phyloP scores from a whole-genome alignment of 441 rosid species.

The Jatropha multifida region DNA sequence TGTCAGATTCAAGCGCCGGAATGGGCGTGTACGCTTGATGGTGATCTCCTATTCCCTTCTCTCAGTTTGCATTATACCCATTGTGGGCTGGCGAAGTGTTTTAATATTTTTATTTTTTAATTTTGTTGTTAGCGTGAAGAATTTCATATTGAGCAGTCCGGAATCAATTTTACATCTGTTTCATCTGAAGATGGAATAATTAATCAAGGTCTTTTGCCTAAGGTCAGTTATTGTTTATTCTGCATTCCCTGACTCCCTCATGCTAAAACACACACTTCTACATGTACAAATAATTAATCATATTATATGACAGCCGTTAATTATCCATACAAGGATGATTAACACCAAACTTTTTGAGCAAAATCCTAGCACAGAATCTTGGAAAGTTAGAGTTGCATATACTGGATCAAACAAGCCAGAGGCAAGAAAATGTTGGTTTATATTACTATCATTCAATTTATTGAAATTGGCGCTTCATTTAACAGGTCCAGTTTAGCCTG shows the following conservation, averaged over 20 bases:
- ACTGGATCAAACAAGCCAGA: neutral
- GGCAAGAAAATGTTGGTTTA: neutral
- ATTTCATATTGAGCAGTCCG: slow-evolving; percentile 51
- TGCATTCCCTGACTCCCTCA: neutral
- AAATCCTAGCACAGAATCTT: neutral
- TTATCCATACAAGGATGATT: neutral
- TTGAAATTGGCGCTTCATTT: slow-evolving; percentile 19
- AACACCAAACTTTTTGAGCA: neutral
- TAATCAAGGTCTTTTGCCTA: slow-evolving; percentile 66
- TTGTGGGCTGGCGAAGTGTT: slow-evolving; percentile 16
- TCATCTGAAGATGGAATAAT: slow-evolving; percentile 41
- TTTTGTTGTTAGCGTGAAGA: slow-evolving; percentile 59
- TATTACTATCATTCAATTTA: neutral
- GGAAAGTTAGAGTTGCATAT: neutral
- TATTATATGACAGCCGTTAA: no score
- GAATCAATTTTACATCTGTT: slow-evolving; percentile 61
- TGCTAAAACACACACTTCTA: neutral
- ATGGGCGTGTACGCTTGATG: slow-evolving; percentile 83
- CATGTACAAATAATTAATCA: neutral
- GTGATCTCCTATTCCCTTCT: slow-evolving; percentile 29
- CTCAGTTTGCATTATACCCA: neutral
- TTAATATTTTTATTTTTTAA: slow-evolving; percentile 9
- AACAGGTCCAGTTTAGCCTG: slow-evolving; percentile 82
- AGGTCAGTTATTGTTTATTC: slow-evolving; percentile 42
- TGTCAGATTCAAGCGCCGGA: slow-evolving; percentile 76